These are phyloP conservation scores for Selaginella tamariscina DNA, from an alignment of 75 land plant species.

Conservation along the genomic window DNA sequence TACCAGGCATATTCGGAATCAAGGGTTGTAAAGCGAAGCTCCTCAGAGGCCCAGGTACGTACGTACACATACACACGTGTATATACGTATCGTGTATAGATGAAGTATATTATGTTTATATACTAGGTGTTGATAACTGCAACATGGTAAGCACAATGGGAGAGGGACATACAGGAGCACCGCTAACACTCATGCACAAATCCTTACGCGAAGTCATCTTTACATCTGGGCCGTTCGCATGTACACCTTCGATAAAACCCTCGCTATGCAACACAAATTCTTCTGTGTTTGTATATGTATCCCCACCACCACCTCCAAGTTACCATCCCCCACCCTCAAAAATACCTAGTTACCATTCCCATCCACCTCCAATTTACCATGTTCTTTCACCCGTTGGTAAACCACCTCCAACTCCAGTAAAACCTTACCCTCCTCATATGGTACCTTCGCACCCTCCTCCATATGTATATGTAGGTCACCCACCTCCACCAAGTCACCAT, in stretches of 20 bases:
- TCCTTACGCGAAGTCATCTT: constrained; percentile 3
- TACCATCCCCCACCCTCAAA: not conserved
- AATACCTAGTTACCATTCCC: not conserved
- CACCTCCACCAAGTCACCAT: not conserved
- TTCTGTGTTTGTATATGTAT: not conserved
- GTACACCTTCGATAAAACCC: not conserved
- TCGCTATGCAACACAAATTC: not conserved
- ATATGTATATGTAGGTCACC: not conserved
- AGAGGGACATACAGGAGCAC: constrained; percentile 6
- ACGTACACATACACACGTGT: too few species aligned
- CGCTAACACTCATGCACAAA: not conserved
- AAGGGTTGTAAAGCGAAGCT: constrained; percentile 6
- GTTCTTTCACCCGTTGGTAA: constrained; percentile 2
- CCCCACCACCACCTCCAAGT: not conserved
- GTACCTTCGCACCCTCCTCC: not conserved
- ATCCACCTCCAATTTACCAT: not conserved
- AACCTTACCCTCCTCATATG: not conserved
- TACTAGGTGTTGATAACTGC: too few species aligned
- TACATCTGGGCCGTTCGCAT: constrained; percentile 5
- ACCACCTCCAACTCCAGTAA: too few species aligned
- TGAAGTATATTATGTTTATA: too few species aligned
- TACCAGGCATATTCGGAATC: constrained; percentile 1
- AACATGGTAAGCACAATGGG: not conserved
- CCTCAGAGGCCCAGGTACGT: not conserved
- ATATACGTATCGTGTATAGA: too few species aligned